These are phyloP conservation scores for Ogataea hybrid DNA, from an alignment of 1,139 yeast genomes.

Conservation along the genomic window DNA sequence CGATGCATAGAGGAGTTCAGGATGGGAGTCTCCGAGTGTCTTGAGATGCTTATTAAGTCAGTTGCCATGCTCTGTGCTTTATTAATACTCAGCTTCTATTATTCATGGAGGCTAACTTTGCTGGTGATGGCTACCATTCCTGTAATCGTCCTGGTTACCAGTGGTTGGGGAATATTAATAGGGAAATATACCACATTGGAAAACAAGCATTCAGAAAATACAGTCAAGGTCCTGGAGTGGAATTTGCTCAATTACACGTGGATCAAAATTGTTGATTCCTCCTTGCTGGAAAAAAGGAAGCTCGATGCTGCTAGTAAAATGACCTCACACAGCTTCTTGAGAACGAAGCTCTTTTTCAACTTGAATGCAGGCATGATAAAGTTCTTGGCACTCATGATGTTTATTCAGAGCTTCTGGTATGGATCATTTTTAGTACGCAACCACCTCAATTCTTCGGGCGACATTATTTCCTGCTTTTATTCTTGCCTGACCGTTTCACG, in stretches of 20 bases:
- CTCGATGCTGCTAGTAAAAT: constrained; percentile 40
- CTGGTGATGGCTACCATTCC: constrained; percentile 75
- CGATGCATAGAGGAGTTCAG: constrained; percentile 80
- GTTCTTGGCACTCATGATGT: constrained; percentile 62
- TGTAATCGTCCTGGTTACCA: constrained; percentile 50
- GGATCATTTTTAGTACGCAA: constrained; percentile 65
- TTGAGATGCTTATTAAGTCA: constrained; percentile 56
- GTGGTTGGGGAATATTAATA: constrained; percentile 50
- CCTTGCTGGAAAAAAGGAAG: constrained; percentile 45
- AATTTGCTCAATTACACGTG: constrained; percentile 56
- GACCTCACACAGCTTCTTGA: constrained; percentile 50
- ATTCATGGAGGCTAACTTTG: constrained; percentile 82
- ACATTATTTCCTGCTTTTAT: constrained; percentile 79
- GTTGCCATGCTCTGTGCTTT: constrained; percentile 53
- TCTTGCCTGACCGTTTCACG: constrained; percentile 73
- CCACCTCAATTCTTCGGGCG: constrained; percentile 51
- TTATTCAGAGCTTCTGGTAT: constrained; percentile 91
- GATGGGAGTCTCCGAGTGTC: constrained; percentile 64
- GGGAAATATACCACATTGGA: constrained; percentile 52
- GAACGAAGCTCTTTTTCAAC: constrained; percentile 47
- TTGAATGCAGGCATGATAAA: constrained; percentile 59
- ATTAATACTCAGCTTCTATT: constrained; percentile 64
- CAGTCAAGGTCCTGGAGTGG: constrained; percentile 72
- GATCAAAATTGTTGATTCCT: constrained; percentile 63
- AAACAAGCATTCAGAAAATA: constrained; percentile 51